These are phyloP conservation scores for Carex littledalei DNA, from an alignment of 176 grass and related monocot genomes.

Conservation along the genomic window DNA sequence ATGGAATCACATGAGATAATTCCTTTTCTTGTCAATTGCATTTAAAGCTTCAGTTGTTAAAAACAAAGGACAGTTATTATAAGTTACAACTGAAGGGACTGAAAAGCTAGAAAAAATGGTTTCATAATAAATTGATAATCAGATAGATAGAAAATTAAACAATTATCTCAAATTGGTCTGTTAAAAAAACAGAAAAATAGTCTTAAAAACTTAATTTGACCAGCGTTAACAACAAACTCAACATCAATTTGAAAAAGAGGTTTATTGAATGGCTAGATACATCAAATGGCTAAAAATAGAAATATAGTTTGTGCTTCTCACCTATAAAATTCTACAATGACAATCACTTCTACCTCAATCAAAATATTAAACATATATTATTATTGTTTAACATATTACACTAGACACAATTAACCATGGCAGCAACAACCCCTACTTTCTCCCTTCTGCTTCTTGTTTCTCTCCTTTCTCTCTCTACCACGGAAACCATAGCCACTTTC, in stretches of 20 bases:
- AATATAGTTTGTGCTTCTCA: not conserved
- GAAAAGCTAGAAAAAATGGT: not conserved
- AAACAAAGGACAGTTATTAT: not conserved
- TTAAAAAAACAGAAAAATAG: not conserved
- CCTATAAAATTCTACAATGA: not conserved
- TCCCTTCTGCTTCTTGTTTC: not conserved
- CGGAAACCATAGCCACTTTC: not conserved
- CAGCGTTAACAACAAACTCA: not conserved
- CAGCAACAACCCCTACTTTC: no score
- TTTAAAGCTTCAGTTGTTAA: not conserved
- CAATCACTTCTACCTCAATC: not conserved
- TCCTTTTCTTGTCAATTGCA: not conserved
- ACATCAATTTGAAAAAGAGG: not conserved
- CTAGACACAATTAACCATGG: no score
- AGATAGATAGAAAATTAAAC: not conserved
- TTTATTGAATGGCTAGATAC: not conserved
- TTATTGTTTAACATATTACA: not conserved
- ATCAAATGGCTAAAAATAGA: conserved; percentile 8
- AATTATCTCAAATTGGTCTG: not conserved
- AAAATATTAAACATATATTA: not conserved
- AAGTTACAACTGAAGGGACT: not conserved
- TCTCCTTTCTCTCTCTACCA: not conserved
- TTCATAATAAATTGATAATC: not conserved
- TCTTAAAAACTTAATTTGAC: not conserved
- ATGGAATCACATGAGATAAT: not conserved